These are phyloP conservation scores for Rhazya stricta DNA, from an alignment of 257 asterid species.

Conservation along the genomic window DNA sequence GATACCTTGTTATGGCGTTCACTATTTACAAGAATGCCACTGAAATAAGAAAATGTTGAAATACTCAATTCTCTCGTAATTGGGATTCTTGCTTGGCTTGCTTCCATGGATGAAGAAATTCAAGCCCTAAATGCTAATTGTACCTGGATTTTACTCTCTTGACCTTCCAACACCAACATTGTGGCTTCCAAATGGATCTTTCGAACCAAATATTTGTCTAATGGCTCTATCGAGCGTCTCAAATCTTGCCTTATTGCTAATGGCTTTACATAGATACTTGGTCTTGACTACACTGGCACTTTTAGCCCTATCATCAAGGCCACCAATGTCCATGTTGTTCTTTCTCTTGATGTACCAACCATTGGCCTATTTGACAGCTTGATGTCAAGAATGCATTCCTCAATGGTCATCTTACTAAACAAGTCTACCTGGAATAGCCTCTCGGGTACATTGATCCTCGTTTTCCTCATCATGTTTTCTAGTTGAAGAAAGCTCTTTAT, in stretches of 20 bases:
- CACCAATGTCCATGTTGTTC: neutral
- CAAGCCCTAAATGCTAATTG: no score
- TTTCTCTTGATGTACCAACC: neutral
- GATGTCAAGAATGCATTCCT: neutral
- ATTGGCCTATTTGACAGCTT: neutral
- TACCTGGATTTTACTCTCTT: no score
- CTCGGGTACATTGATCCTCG: neutral
- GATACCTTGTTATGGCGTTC: no score
- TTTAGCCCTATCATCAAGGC: neutral
- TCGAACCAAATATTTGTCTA: no score
- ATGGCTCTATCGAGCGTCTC: neutral
- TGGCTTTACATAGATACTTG: no score
- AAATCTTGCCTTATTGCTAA: neutral
- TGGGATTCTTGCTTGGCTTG: no score
- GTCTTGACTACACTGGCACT: neutral
- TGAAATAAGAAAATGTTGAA: no score
- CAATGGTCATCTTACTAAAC: neutral
- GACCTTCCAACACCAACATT: no score
- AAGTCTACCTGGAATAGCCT: neutral
- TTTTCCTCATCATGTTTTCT: neutral
- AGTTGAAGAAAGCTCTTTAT: neutral
- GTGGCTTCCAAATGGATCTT: no score
- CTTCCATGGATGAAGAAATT: no score
- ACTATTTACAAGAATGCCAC: no score
- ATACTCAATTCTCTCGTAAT: no score